Percentiles rank a stretch among this genome's conserved stretches.
Evolutionary conservation across 1,284 basidiomycete species (phyloP).

Genomic region (Ustilago crameri): DNA sequence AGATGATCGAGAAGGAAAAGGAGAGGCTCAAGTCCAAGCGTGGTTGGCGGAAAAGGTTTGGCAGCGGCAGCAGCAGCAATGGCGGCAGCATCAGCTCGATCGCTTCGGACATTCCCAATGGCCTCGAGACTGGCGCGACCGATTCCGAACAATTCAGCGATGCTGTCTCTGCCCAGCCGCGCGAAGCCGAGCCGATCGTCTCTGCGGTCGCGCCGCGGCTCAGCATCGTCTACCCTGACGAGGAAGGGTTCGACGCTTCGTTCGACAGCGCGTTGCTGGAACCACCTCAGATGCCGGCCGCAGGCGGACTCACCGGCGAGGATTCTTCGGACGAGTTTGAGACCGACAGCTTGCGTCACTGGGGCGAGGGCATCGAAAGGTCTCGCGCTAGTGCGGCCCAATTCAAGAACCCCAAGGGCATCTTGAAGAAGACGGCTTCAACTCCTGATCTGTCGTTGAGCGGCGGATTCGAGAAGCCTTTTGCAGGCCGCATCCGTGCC

Average conservation of each 20-base stretch:
- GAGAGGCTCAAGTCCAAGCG: slow-evolving; percentile 67
- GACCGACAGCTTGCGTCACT: slow-evolving; percentile 67
- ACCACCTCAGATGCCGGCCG: slow-evolving; percentile 74
- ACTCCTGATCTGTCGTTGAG: slow-evolving; percentile 42
- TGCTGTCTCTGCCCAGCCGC: slow-evolving; percentile 8
- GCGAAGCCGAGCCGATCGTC: slow-evolving; percentile 24
- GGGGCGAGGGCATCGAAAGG: slow-evolving; percentile 78
- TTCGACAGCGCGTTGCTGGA: slow-evolving; percentile 81
- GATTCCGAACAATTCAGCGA: slow-evolving; percentile 34
- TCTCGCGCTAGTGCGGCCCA: slow-evolving; percentile 74
- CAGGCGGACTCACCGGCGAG: slow-evolving; percentile 61
- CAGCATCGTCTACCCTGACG: slow-evolving; percentile 63
- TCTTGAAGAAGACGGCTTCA: slow-evolving; percentile 75
- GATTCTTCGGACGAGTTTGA: slow-evolving; percentile 73
- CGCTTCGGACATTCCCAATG: slow-evolving; percentile 43
- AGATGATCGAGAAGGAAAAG: slow-evolving; percentile 69
- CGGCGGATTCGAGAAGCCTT: slow-evolving; percentile 52
- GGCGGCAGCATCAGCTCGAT: slow-evolving; percentile 49
- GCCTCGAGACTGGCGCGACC: slow-evolving; percentile 55
- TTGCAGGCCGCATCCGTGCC: slow-evolving; percentile 65
- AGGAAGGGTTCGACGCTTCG: slow-evolving; percentile 73
- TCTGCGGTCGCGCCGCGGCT: slow-evolving; percentile 37
- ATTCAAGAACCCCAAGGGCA: slow-evolving; percentile 80
- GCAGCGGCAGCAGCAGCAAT: slow-evolving; percentile 45
- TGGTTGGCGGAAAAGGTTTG: slow-evolving; percentile 68